phyloP scores from a whole-genome alignment of 2,329 filamentous ascomycete genomes.

The Colletotrichum zoysiae region DNA sequence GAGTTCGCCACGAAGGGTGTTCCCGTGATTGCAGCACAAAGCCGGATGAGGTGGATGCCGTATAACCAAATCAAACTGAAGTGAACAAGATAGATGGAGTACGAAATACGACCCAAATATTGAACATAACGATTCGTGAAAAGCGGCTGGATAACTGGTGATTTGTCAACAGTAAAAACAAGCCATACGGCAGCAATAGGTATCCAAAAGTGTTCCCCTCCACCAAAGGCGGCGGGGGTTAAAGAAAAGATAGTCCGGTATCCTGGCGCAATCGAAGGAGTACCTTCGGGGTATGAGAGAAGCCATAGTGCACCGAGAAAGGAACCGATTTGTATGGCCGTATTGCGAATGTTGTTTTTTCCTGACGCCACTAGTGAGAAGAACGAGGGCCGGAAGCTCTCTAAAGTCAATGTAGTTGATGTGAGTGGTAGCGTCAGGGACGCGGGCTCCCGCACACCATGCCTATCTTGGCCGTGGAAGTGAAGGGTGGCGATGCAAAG shows the following conservation, averaged over 20 bases:
- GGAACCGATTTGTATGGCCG: neutral
- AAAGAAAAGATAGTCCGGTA: slow-evolving; percentile 12
- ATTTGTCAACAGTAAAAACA: slow-evolving; percentile 20
- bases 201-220: slow-evolving; percentile 20
- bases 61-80: slow-evolving; percentile 70
- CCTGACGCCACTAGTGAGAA: neutral
- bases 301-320: slow-evolving; percentile 25
- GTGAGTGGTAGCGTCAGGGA: neutral
- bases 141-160: slow-evolving; percentile 64
- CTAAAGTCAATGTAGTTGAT: neutral
- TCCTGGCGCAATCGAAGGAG: slow-evolving; percentile 12
- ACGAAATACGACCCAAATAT: slow-evolving; percentile 73
- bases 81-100: slow-evolving; percentile 73
- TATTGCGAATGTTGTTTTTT: neutral
- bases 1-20: slow-evolving; percentile 4
- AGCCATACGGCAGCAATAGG: slow-evolving; percentile 23
- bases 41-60: slow-evolving; percentile 50
- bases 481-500: slow-evolving; percentile 10
- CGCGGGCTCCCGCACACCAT: neutral
- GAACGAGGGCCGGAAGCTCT: neutral
- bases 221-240: neutral
- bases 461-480: slow-evolving; percentile 46
- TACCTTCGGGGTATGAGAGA: slow-evolving; percentile 18
- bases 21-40: slow-evolving; percentile 23
- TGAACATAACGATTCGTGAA: slow-evolving; percentile 71